Conservation (phyloP, 2,329 filamentous ascomycete genomes). For the Fusarium circinatum region DNA sequence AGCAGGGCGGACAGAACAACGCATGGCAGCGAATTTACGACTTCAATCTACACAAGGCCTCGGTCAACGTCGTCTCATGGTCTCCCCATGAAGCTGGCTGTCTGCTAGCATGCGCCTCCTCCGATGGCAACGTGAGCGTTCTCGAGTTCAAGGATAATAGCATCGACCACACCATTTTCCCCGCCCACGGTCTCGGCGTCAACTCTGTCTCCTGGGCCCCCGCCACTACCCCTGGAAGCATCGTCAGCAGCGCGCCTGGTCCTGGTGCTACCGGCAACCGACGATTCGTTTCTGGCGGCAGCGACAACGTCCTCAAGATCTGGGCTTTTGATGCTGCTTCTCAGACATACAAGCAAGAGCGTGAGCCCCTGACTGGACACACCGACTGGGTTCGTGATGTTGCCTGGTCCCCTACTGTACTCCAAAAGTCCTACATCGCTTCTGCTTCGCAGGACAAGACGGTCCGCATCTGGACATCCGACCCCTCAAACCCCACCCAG, state of each 20-base stretch:
- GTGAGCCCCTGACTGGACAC: slow-evolving; percentile 79
- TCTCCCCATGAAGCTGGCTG: slow-evolving; percentile 97
- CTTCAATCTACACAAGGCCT: slow-evolving; percentile 92
- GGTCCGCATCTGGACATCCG: slow-evolving; percentile 94
- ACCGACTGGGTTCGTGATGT: slow-evolving; percentile 98
- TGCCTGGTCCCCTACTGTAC: slow-evolving; percentile 93
- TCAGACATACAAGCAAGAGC: slow-evolving; percentile 70
- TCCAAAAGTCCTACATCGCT: slow-evolving; percentile 97
- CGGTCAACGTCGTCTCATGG: slow-evolving; percentile 97
- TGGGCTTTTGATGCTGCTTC: slow-evolving; percentile 81
- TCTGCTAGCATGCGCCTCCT: slow-evolving; percentile 92
- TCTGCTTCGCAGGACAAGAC: slow-evolving; percentile 97
- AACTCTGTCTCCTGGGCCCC: slow-evolving; percentile 98
- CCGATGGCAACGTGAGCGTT: slow-evolving; percentile 91
- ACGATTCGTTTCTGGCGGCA: slow-evolving; percentile 93
- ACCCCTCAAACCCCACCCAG: slow-evolving; percentile 68
- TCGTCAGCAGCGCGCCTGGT: slow-evolving; percentile 77
- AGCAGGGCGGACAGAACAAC: slow-evolving; percentile 69
- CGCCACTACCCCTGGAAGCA: slow-evolving; percentile 81
- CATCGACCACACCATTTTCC: slow-evolving; percentile 90
- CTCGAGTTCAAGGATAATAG: slow-evolving; percentile 97
- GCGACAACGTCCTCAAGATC: slow-evolving; percentile 92
- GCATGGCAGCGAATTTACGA: slow-evolving; percentile 91
- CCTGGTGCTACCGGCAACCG: slow-evolving; percentile 72
- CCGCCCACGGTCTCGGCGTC: slow-evolving; percentile 91